These are phyloP conservation scores for Diospyros lotus DNA, from an alignment of 148 eudicot genomes.

Conservation along the genomic window DNA sequence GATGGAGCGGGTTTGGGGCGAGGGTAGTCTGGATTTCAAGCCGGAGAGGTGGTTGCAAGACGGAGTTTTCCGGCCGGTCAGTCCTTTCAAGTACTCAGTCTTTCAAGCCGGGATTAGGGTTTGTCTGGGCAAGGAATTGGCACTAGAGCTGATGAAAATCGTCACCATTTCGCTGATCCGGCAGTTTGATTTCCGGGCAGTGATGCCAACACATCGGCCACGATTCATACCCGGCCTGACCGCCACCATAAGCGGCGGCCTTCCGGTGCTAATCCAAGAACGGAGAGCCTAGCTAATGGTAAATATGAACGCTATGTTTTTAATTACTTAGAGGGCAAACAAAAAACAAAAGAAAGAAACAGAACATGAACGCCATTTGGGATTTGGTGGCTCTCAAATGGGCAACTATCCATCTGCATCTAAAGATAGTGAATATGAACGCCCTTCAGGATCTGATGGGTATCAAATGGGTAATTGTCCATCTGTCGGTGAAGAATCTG, in stretches of 20 bases:
- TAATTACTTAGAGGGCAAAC: too few species aligned
- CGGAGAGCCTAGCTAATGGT: too few species aligned
- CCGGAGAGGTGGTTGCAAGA: constrained; percentile 52
- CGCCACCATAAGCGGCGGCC: background rate
- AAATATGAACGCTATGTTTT: too few species aligned
- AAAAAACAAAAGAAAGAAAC: too few species aligned
- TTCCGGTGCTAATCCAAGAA: background rate
- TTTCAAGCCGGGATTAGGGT: constrained; percentile 46
- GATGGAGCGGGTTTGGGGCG: constrained; percentile 43
- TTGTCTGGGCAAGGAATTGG: constrained; percentile 41
- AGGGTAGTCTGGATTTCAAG: constrained; percentile 32
- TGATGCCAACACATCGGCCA: too few species aligned
- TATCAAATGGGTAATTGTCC: too few species aligned
- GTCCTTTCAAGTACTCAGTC: constrained; percentile 36
- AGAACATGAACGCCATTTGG: too few species aligned
- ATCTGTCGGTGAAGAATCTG: too few species aligned
- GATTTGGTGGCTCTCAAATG: too few species aligned
- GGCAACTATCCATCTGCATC: too few species aligned
- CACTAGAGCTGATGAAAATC: background rate
- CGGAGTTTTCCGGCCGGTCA: constrained; percentile 29
- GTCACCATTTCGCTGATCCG: background rate
- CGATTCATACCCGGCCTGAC: background rate
- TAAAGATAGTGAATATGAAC: too few species aligned
- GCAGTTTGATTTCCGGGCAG: background rate
- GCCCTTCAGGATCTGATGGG: too few species aligned